Base-by-base conservation (phyloP, 2,329 filamentous ascomycete genomes). In the Dactylellina haptotyla region DNA sequence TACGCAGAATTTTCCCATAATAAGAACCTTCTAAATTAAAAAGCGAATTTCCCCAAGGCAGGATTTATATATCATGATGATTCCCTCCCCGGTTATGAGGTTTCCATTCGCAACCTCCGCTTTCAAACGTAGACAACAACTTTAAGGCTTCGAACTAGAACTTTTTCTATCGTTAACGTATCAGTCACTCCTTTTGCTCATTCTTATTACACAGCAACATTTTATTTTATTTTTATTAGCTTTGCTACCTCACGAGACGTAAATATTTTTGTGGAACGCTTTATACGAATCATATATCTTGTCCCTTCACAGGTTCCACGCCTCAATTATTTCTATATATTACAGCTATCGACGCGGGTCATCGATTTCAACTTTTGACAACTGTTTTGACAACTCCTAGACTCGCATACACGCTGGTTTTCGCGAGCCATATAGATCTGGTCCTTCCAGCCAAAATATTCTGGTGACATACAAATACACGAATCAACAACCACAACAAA, bases 1-100 rank as follows among this genome's bases (percentile, higher is more conserved):
- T 54, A 58, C 67, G 54, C 67, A 65, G 59, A 63, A 65, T 59
- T 72, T 72, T 72, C 59, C 67, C 51, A 69, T 28, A 72, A 65
- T 72, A 72, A 59, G 53, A 73, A 73, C 69, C 69, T 73, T 65
- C 69, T 73, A 73, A 73, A 73, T 73, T 73, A 73, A 73, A 59
- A 61, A 34, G 30, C 51, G 56, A 73, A 73, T 73, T 65, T 73
- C 69, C 61, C 61, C 69, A 73, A 50, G 46, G 51, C 51, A 65
- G 61, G 56, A 61, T 66, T 73, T 73, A 73, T 73, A 73, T 73
- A 73, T 73, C 56, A 51, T 61, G 46, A 25, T 16, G 62, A 73
- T 59, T 45, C 61, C 67, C 65, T 72, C 67, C 67, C 54, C 57
- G 34, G 41, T 51, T 43, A 63, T 57, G 14, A 53, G 37, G 28